Percentiles rank a stretch among this genome's conserved stretches.
phyloP scores from a whole-genome alignment of 257 asterid species.

The Primulina huaijiensis region DNA sequence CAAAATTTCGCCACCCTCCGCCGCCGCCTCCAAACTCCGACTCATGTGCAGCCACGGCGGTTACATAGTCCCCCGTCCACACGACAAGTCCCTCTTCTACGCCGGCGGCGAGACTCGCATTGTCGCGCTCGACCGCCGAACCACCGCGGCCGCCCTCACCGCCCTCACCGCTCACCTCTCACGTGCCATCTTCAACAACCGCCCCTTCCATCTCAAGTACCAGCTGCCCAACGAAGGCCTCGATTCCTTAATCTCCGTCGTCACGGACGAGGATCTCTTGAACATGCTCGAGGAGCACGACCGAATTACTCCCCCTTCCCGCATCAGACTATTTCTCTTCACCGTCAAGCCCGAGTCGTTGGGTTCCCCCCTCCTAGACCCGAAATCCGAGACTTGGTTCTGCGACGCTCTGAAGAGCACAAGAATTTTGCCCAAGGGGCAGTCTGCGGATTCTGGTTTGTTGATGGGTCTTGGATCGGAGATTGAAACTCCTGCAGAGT shows the following conservation, averaged over 20 bases:
- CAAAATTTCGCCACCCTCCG: conserved; percentile 39
- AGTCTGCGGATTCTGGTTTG: conserved; percentile 52
- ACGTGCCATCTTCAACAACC: conserved; percentile 45
- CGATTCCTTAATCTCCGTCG: conserved; percentile 70
- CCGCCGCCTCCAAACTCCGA: conserved; percentile 53
- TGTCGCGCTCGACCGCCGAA: conserved; percentile 74
- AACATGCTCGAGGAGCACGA: conserved; percentile 90
- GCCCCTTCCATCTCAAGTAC: conserved; percentile 69
- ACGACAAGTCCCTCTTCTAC: conserved; percentile 63
- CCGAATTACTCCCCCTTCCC: conserved; percentile 41
- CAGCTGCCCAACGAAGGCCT: conserved; percentile 80
- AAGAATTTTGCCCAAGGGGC: conserved; percentile 57
- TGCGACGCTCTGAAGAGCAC: conserved; percentile 64
- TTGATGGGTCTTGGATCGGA: conserved; percentile 44
- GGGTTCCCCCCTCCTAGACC: conserved; percentile 53
- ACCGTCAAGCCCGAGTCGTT: conserved; percentile 58
- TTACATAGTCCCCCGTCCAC: conserved; percentile 79
- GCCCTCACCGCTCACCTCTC: conserved; percentile 56
- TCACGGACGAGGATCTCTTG: conserved; percentile 74
- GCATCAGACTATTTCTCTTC: conserved; percentile 72
- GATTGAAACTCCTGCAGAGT: conserved; percentile 44
- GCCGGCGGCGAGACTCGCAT: conserved; percentile 86
- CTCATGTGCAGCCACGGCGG: conserved; percentile 96
- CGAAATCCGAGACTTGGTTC: conserved; percentile 75
- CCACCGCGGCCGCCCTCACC: conserved; percentile 47